Percentiles rank a stretch among this genome's conserved stretches.
These are phyloP conservation scores for Tulasnella sp. DNA, from an alignment of 768 basidiomycete genomes.

Conservation along the genomic window DNA sequence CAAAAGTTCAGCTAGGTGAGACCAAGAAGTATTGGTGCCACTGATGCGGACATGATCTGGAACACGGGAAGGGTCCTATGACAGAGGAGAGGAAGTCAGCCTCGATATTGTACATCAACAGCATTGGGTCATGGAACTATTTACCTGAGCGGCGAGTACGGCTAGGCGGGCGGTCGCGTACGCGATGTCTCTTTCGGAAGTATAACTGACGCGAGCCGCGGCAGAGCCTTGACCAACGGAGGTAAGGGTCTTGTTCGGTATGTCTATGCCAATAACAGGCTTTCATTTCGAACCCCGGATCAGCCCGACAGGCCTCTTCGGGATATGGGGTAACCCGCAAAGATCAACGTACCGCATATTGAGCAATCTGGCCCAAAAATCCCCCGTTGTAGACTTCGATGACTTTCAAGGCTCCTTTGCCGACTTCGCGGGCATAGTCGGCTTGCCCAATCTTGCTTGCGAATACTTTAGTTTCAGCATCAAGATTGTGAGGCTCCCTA, in stretches of 20 bases:
- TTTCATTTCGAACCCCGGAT: background rate
- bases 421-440: background rate
- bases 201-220: background rate
- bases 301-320: background rate
- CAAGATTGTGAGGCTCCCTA: background rate
- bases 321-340: no score
- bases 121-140: background rate
- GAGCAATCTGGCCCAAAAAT: background rate
- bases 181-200: constrained; percentile 6
- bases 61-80: background rate
- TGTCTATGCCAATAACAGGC: background rate
- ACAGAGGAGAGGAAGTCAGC: background rate
- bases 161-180: background rate
- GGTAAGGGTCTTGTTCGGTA: background rate
- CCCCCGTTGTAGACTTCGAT: background rate
- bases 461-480: background rate
- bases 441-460: background rate
- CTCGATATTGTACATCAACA: background rate
- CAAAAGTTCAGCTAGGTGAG: background rate
- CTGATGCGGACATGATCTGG: background rate
- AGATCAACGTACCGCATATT: background rate
- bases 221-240: constrained; percentile 9
- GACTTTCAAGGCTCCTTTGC: background rate
- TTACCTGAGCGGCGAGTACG: background rate
- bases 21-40: background rate